A percentile compares a stretch with the other conserved stretches of the same genome.
phyloP scores from a whole-genome alignment of 2,329 filamentous ascomycete genomes.

The Penicillium sclerotigenum region DNA sequence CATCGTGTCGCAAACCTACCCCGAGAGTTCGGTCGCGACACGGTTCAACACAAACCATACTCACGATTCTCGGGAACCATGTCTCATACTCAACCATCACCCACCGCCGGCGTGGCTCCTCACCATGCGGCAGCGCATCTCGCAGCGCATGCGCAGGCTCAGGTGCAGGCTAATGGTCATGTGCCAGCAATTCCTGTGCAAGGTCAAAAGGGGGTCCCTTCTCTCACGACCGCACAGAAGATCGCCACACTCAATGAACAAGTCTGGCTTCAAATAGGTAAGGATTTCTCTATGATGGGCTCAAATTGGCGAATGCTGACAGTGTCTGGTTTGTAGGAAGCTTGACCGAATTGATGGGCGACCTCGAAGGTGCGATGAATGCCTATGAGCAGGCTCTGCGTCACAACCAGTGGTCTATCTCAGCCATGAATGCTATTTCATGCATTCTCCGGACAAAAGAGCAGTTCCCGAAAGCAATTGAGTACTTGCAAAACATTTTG shows the following conservation, averaged over 20 bases:
- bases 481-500: slow-evolving; percentile 85
- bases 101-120: slow-evolving; percentile 68
- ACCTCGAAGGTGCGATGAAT: slow-evolving; percentile 81
- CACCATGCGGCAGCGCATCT: slow-evolving; percentile 50
- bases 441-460: slow-evolving; percentile 87
- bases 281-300: slow-evolving; percentile 26
- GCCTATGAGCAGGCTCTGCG: slow-evolving; percentile 87
- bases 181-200: slow-evolving; percentile 54
- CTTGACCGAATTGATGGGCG: slow-evolving; percentile 81
- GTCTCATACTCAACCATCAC: slow-evolving; percentile 78
- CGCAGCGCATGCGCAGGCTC: slow-evolving; percentile 26
- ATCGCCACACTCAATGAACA: slow-evolving; percentile 77
- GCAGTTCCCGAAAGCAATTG: slow-evolving; percentile 88
- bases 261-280: slow-evolving; percentile 92
- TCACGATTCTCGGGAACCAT: slow-evolving; percentile 43
- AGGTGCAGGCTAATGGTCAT: slow-evolving; percentile 47
- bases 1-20: slow-evolving; percentile 30
- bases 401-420: slow-evolving; percentile 83
- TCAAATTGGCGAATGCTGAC: slow-evolving; percentile 12
- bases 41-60: slow-evolving; percentile 16
- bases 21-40: slow-evolving; percentile 17
- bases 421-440: slow-evolving; percentile 91
- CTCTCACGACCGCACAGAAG: slow-evolving; percentile 67
- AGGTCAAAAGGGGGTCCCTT: slow-evolving; percentile 58
- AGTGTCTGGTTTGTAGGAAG: slow-evolving; percentile 56